Percentiles rank a stretch among this genome's conserved stretches.
These are phyloP conservation scores for Serendipita sp. DNA, from an alignment of 768 basidiomycete genomes.

Conservation along the genomic window DNA sequence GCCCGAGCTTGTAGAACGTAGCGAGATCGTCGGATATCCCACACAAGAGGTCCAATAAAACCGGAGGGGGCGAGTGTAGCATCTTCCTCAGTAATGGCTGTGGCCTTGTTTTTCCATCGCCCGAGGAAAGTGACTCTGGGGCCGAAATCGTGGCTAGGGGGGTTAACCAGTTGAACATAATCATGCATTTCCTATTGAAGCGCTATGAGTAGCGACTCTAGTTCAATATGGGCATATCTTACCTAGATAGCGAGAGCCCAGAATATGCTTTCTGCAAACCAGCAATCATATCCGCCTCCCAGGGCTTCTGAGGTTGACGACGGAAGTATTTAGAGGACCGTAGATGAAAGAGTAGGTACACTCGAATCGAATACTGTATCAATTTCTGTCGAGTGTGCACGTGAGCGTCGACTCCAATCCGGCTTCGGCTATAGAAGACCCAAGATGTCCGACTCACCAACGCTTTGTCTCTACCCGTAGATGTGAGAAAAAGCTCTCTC, in stretches of 20 bases:
- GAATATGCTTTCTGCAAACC: slow-evolving; percentile 47
- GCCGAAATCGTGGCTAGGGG: slow-evolving; percentile 57
- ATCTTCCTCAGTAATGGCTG: slow-evolving; percentile 54
- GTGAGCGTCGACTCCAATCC: not conserved
- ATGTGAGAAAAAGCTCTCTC: slow-evolving; percentile 65
- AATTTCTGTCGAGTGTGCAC: slow-evolving; percentile 42
- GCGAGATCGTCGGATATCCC: slow-evolving; percentile 64
- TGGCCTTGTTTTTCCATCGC: slow-evolving; percentile 14
- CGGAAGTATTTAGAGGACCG: slow-evolving; percentile 5
- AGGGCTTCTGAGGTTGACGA: slow-evolving; percentile 31
- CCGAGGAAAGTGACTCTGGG: slow-evolving; percentile 40
- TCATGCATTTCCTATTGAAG: slow-evolving; percentile 48
- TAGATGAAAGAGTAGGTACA: slow-evolving; percentile 55
- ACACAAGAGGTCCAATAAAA: slow-evolving; percentile 62
- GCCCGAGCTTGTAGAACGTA: slow-evolving; percentile 56
- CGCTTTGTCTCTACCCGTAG: slow-evolving; percentile 69
- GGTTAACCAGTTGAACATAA: slow-evolving; percentile 73
- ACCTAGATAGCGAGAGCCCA: slow-evolving; percentile 67
- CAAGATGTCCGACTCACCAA: slow-evolving; percentile 38
- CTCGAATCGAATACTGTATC: slow-evolving; percentile 65
- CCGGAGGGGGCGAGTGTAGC: slow-evolving; percentile 67
- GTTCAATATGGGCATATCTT: slow-evolving; percentile 31
- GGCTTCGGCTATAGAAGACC: not conserved
- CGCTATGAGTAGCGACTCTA: not conserved
- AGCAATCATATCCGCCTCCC: slow-evolving; percentile 41